Percentiles rank a stretch among this genome's conserved stretches.
Evolutionary conservation across 768 basidiomycete species (phyloP).

Genomic region (Hypholoma fasciculare): DNA sequence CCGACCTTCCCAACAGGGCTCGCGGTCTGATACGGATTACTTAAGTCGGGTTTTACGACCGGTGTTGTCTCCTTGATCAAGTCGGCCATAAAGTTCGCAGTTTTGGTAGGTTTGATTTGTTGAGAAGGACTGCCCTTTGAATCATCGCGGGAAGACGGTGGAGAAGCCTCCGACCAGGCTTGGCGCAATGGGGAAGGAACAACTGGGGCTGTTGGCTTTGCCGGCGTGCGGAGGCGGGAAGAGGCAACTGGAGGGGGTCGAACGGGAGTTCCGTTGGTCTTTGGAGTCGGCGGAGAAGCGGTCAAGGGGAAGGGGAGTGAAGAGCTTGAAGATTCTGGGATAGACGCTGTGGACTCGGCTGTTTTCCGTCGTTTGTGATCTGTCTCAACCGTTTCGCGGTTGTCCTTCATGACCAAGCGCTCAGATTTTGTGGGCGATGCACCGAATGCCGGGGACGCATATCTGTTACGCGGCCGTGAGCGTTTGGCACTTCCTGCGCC

Average conservation of each 20-base stretch:
- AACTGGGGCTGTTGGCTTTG: conserved; percentile 61
- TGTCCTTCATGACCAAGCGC: conserved; percentile 37
- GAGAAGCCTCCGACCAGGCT: conserved; percentile 57
- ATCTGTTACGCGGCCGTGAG: conserved; percentile 55
- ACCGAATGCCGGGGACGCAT: conserved; percentile 73
- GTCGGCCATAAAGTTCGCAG: conserved; percentile 68
- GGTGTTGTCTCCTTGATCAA: conserved; percentile 73
- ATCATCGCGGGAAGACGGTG: conserved; percentile 34
- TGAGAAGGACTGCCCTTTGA: conserved; percentile 26
- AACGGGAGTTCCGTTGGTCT: conserved; percentile 20
- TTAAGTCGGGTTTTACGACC: conserved; percentile 62
- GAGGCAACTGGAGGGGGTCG: conserved; percentile 19
- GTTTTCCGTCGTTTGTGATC: conserved; percentile 67
- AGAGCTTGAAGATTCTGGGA: conserved; percentile 13
- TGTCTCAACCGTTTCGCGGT: conserved; percentile 29
- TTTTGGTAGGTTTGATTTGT: conserved; percentile 54
- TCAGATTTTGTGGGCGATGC: conserved; percentile 46
- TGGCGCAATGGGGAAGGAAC: conserved; percentile 77
- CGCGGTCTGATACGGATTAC: conserved; percentile 77
- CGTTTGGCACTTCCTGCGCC: conserved; percentile 74
- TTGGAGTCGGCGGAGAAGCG: conserved; percentile 27
- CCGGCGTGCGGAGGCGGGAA: conserved; percentile 40
- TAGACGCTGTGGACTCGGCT: conserved; percentile 42
- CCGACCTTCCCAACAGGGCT: conserved; percentile 57
- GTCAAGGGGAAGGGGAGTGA: conserved; percentile 36